A percentile compares a stretch with the other conserved stretches of the same genome.
These are phyloP conservation scores for Malus hybrid DNA, from an alignment of 331 rosid species.

Conservation along the genomic window DNA sequence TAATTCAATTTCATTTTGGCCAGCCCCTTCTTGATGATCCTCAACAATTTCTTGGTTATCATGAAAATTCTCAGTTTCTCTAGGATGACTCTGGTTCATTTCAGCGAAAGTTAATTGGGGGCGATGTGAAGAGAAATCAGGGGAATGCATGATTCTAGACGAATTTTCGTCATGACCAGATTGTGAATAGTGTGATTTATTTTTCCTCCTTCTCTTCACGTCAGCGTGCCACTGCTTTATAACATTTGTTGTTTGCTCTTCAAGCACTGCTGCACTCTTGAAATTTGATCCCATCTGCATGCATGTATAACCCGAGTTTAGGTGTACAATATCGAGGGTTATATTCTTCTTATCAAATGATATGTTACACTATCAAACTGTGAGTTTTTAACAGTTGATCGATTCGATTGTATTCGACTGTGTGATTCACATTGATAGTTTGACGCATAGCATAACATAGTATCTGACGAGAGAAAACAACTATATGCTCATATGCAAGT, in stretches of 20 bases:
- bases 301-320: not conserved
- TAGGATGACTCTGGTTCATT: not conserved
- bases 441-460: not conserved
- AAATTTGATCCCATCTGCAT: constrained; percentile 52
- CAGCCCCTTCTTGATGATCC: not conserved
- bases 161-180: not conserved
- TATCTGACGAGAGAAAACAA: not conserved
- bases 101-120: constrained; percentile 8
- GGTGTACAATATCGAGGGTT: too few relatives aligned
- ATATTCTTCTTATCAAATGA: not conserved
- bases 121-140: not conserved
- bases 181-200: constrained; percentile 9
- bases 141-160: not conserved
- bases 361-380: not conserved
- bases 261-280: constrained; percentile 32
- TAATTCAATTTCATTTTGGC: not conserved
- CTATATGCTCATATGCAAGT: not conserved
- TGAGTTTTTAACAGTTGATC: not conserved
- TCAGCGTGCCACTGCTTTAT: constrained; percentile 44
- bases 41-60: not conserved
- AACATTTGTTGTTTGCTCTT: constrained; percentile 30
- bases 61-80: constrained; percentile 12
- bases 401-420: not conserved
- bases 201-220: constrained; percentile 33
- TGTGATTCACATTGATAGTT: not conserved